Conservation (phyloP, 768 basidiomycete genomes). For the Suillus weaverae region DNA sequence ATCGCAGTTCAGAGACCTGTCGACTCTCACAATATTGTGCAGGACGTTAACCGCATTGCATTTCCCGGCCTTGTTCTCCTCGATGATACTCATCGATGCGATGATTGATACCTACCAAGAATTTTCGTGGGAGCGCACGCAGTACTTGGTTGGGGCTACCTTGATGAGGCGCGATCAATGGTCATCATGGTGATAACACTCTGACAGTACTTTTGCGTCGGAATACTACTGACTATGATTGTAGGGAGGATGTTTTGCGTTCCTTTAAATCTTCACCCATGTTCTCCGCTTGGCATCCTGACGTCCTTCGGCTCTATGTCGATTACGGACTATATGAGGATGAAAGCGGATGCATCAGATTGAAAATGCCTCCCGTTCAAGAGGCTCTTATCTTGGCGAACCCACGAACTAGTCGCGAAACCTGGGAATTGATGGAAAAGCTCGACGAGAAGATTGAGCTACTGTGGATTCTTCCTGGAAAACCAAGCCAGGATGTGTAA, state of each 20-base stretch:
- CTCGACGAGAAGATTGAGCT: constrained; percentile 29
- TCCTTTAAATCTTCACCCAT: constrained; percentile 56
- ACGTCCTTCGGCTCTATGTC: constrained; percentile 60
- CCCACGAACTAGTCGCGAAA: constrained; percentile 19
- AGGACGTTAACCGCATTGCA: constrained; percentile 66
- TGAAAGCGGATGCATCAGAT: constrained; percentile 40
- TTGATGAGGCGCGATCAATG: constrained; percentile 62
- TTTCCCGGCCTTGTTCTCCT: constrained; percentile 66
- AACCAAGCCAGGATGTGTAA: constrained; percentile 11
- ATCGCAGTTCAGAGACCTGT: neutral
- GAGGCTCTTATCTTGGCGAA: constrained; percentile 69
- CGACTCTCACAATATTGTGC: constrained; percentile 4
- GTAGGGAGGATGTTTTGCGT: constrained; percentile 59
- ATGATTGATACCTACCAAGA: constrained; percentile 42
- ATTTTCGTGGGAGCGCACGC: neutral
- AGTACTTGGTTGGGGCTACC: constrained; percentile 39
- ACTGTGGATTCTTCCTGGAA: constrained; percentile 29
- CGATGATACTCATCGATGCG: constrained; percentile 77
- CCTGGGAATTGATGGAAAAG: constrained; percentile 28
- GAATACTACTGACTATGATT: neutral
- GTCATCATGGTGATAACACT: constrained; percentile 49
- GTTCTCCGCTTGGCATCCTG: constrained; percentile 70
- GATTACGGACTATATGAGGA: constrained; percentile 50
- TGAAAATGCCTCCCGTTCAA: constrained; percentile 67
- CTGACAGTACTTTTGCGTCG: neutral